Evolutionary conservation across 305 asterid genomes (phyloP).

Genomic region (Fraxinus xanthoxyloides): DNA sequence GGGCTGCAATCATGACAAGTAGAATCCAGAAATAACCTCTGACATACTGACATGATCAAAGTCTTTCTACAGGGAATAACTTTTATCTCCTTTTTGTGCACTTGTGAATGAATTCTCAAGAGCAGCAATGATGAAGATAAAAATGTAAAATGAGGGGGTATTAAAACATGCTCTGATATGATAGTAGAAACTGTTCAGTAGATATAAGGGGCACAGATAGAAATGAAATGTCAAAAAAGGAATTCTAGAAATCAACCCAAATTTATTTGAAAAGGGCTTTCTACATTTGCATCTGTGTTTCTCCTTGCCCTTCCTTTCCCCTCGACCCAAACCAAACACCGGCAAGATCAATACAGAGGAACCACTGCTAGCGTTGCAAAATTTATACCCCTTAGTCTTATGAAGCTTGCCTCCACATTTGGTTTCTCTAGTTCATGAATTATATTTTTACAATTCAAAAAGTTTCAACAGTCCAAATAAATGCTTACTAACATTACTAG

Average conservation of each 20-base stretch:
- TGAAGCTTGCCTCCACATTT: neutral
- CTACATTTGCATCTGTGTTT: neutral
- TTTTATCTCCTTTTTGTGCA: neutral
- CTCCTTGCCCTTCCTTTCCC: neutral
- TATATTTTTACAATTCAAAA: neutral
- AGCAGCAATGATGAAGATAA: neutral
- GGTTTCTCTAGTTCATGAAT: neutral
- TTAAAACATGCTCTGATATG: neutral
- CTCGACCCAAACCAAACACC: slow-evolving; percentile 6
- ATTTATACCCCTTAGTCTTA: neutral
- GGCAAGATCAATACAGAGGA: neutral
- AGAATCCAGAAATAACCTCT: slow-evolving; percentile 21
- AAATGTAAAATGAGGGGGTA: neutral
- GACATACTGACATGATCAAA: slow-evolving; percentile 13
- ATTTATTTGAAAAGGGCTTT: slow-evolving; percentile 1
- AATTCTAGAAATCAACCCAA: neutral
- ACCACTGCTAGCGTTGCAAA: neutral
- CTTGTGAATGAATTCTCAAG: neutral
- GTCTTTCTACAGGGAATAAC: neutral
- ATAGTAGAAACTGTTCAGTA: neutral
- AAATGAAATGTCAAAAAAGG: neutral
- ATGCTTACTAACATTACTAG: neutral
- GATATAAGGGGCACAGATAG: neutral
- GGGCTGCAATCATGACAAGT: slow-evolving; percentile 64
- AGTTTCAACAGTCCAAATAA: neutral